phyloP scores from a whole-genome alignment of 2,329 filamentous ascomycete species.

The Colletotrichum eremochloae region DNA sequence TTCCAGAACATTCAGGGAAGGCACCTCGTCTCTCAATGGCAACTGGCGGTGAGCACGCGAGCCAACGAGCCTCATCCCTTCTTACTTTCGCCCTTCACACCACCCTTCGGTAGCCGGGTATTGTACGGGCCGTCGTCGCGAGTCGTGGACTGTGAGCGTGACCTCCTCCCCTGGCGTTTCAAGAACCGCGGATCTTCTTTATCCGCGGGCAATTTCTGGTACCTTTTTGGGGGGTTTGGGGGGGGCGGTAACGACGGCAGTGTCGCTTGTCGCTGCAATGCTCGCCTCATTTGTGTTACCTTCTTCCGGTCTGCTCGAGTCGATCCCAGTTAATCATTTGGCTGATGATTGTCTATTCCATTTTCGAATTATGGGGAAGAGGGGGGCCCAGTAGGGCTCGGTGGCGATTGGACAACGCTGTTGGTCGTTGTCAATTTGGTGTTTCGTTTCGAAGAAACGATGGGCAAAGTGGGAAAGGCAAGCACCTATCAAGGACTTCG shows the following conservation, averaged over 20 bases:
- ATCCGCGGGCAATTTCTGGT: background rate
- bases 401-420: background rate
- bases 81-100: background rate
- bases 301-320: background rate
- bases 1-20: constrained; percentile 24
- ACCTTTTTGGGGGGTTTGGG: too few relatives aligned
- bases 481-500: background rate
- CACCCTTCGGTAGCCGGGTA: background rate
- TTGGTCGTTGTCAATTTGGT: background rate
- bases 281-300: background rate
- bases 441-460: constrained; percentile 7
- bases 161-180: constrained; percentile 22
- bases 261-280: constrained; percentile 1
- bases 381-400: too few relatives aligned
- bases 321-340: background rate
- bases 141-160: constrained; percentile 14
- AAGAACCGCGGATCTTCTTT: constrained; percentile 29
- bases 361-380: background rate
- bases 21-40: background rate
- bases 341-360: background rate
- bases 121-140: background rate
- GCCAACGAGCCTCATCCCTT: background rate
- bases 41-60: background rate
- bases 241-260: background rate
- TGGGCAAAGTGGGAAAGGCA: background rate